Percentiles rank a stretch among this genome's conserved stretches.
Evolutionary conservation across 2,329 filamentous ascomycete genomes (phyloP).

Genomic region (Exophiala sp.): DNA sequence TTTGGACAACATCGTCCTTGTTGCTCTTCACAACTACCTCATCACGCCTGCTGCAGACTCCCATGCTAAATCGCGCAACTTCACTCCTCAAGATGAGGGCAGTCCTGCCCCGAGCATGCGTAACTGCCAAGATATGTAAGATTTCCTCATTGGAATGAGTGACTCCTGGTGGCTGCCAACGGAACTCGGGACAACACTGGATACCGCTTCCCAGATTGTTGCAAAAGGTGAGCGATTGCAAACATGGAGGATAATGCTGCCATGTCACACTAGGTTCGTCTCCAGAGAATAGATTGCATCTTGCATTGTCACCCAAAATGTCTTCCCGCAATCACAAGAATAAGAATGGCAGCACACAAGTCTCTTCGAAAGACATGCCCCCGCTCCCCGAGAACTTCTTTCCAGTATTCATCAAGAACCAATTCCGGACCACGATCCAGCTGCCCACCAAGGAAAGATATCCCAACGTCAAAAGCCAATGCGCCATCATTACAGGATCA

Average conservation of each 20-base stretch:
- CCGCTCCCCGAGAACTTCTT: not conserved
- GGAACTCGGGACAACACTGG: not conserved
- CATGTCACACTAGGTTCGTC: no score
- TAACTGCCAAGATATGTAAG: not conserved
- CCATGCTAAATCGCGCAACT: not conserved
- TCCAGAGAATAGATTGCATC: not conserved
- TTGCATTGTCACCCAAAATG: not conserved
- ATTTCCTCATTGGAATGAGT: not conserved
- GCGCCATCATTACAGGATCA: conserved; percentile 49
- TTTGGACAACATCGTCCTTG: not conserved
- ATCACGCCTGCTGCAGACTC: not conserved
- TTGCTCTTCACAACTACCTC: not conserved
- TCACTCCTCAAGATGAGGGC: no score
- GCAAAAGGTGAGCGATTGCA: not conserved
- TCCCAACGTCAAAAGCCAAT: conserved; percentile 34
- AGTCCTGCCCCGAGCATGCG: no score
- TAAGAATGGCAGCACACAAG: not conserved
- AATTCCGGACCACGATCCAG: conserved; percentile 19
- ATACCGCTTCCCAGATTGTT: not conserved
- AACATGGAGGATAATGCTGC: no score
- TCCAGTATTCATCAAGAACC: conserved; percentile 21
- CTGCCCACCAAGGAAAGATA: conserved; percentile 13
- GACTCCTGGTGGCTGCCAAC: not conserved
- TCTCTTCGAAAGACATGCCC: not conserved
- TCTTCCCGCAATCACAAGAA: not conserved